These are phyloP conservation scores for Trametes sanguinea DNA, from an alignment of 768 basidiomycete genomes.

Conservation along the genomic window DNA sequence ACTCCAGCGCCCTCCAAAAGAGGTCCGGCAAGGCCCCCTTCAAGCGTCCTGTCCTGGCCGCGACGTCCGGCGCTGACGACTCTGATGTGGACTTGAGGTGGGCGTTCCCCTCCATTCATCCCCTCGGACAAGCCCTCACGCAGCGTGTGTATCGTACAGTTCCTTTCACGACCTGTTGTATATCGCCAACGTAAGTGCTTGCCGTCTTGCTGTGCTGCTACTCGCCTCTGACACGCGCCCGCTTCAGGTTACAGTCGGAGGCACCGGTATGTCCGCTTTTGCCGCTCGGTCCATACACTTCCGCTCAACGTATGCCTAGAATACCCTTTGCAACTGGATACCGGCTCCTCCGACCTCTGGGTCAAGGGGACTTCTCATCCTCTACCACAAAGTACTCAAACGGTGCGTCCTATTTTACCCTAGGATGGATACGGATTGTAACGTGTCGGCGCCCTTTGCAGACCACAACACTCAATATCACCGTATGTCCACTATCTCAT, in stretches of 20 bases:
- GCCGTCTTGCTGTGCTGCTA: neutral
- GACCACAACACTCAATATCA: conserved; percentile 58
- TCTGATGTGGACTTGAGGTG: conserved; percentile 37
- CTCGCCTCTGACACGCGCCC: conserved; percentile 7
- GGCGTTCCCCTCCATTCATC: neutral
- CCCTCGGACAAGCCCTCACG: neutral
- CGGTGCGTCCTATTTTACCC: conserved; percentile 24
- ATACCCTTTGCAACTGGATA: conserved; percentile 79
- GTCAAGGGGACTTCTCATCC: conserved; percentile 31
- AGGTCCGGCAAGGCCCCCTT: conserved; percentile 38
- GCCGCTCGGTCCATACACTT: conserved; percentile 4
- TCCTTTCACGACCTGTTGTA: conserved; percentile 79
- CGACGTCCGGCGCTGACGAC: conserved; percentile 31
- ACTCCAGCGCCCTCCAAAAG: conserved; percentile 29
- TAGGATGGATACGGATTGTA: neutral
- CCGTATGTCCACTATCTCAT: conserved; percentile 44
- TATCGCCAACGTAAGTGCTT: conserved; percentile 65
- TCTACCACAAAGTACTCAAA: conserved; percentile 22
- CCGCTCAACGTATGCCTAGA: conserved; percentile 40
- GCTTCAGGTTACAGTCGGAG: conserved; percentile 65
- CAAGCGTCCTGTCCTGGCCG: conserved; percentile 30
- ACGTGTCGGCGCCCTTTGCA: conserved; percentile 25
- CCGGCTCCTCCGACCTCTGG: conserved; percentile 85
- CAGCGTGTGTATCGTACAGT: conserved; percentile 37
- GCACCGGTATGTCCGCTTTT: conserved; percentile 45